These are phyloP conservation scores for Talaromyces marneffei DNA, from an alignment of 2,329 filamentous ascomycete species.

Conservation along the genomic window DNA sequence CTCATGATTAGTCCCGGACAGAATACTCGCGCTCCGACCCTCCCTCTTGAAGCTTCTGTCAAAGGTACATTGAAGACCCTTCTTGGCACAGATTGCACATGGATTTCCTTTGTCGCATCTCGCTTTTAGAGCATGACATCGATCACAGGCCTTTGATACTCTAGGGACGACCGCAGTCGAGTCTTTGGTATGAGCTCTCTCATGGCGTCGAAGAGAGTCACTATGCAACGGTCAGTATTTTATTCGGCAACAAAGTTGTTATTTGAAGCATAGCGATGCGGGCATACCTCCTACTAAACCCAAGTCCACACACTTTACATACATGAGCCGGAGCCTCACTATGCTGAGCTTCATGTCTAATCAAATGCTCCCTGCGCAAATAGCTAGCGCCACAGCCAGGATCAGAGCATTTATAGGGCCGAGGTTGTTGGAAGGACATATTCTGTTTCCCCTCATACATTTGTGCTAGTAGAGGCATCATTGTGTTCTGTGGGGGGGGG, in stretches of 20 bases:
- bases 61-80: constrained; percentile 14
- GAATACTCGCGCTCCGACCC: constrained; percentile 1
- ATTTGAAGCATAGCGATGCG: too few relatives aligned
- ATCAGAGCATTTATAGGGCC: constrained; percentile 16
- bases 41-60: constrained; percentile 1
- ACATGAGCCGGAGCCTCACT: neutral
- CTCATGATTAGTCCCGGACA: neutral
- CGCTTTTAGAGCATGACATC: constrained; percentile 13
- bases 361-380: constrained; percentile 23
- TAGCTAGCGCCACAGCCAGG: constrained; percentile 20
- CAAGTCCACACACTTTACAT: constrained; percentile 8
- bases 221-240: neutral
- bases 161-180: neutral
- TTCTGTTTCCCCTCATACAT: neutral
- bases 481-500: neutral
- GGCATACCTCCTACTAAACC: constrained; percentile 9
- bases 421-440: neutral
- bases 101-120: constrained; percentile 15
- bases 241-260: neutral
- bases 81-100: constrained; percentile 12
- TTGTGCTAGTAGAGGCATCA: neutral
- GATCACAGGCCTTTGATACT: constrained; percentile 13
- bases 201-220: constrained; percentile 14
- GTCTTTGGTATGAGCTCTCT: constrained; percentile 7
- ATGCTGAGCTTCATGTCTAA: constrained; percentile 17